Conservation (phyloP, 2,329 filamentous ascomycete species). For the Hymenoscyphus salicellus region DNA sequence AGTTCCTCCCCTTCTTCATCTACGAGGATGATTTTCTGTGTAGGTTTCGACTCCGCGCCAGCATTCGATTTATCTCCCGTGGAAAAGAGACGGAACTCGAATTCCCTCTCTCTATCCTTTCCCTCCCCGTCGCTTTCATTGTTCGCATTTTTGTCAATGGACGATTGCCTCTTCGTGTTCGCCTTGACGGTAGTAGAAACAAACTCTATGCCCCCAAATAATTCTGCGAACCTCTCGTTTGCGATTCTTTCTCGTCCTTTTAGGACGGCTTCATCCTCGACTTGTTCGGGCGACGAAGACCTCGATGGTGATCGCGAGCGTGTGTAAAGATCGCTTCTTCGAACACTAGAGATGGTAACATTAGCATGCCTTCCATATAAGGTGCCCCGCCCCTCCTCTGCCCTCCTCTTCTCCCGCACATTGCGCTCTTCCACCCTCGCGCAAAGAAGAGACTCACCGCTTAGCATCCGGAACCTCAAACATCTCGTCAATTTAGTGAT, state of each 20-base stretch:
- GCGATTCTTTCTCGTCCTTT: slow-evolving; percentile 19
- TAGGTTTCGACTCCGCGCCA: slow-evolving; percentile 23
- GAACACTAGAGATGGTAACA: slow-evolving; percentile 43
- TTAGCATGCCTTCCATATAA: background rate
- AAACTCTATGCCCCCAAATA: slow-evolving; percentile 24
- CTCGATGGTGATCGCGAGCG: background rate
- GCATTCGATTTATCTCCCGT: slow-evolving; percentile 24
- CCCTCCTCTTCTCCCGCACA: background rate
- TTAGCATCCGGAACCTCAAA: slow-evolving; percentile 53
- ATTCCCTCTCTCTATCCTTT: slow-evolving; percentile 41
- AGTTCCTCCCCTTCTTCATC: slow-evolving; percentile 38
- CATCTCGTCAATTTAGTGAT: slow-evolving; percentile 38
- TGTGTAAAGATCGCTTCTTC: slow-evolving; percentile 50
- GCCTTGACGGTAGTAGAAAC: background rate
- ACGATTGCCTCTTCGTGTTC: background rate
- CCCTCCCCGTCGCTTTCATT: slow-evolving; percentile 30
- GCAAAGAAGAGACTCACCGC: slow-evolving; percentile 39
- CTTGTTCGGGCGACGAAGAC: slow-evolving; percentile 16
- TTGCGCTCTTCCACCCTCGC: too few relatives aligned
- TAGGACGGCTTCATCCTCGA: slow-evolving; percentile 25
- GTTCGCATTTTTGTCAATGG: slow-evolving; percentile 2
- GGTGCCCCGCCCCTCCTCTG: background rate
- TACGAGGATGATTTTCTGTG: slow-evolving; percentile 51
- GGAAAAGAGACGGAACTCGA: slow-evolving; percentile 57
- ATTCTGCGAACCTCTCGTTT: slow-evolving; percentile 23